Evolutionary conservation across 805 yeast species (phyloP), one percentile per base, ranked within the genome.

Genomic region (Kazachstania kunashirensis): DNA sequence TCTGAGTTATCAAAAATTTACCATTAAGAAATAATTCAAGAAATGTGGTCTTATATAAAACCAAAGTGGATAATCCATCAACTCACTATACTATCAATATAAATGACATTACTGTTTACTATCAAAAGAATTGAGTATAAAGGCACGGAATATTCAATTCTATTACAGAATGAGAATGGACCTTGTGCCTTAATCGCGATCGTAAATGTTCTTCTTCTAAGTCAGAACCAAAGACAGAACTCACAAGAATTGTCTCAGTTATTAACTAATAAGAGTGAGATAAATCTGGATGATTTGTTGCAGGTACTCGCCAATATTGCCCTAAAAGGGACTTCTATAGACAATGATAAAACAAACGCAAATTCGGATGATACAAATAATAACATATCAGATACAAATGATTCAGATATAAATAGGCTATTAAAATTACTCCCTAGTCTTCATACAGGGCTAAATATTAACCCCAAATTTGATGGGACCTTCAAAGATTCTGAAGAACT

Each of bases 111-210:
- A 10, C 31, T 34, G 6, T 55, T 49, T 35, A 47, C 44, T 24
- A 48, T 53, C 2, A 54, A 52, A 33, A 27, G 29, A 11, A 43
- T 53, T 3, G 36, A 38, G 20, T 53, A 61, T 45, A 65, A 77
- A 35, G 53, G 50, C 5, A 33, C 28, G 10, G 33, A 40, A 13
- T 31, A 41, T 20, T 75, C 73, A 29, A 73, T 85, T 20, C 61
- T 86, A 3, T 58, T 84, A 17, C 96, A 86, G 61, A 83, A 84
- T 44, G 67, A 62, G 36, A 88, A 86, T 50, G 96, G 96, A 0
- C 95, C 96, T 0, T 86, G 96, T 53, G 94, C 95, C 2, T 58
- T 86, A 29, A 68, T 88, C 9, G 86, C 95, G 0, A 61, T 86
- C 29, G 71, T 76, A 33, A 86, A 86, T 53, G 68, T 84, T 0